Evolutionary conservation across 345 rosid genomes (phyloP).

Genomic region (Erodium maritimum): DNA sequence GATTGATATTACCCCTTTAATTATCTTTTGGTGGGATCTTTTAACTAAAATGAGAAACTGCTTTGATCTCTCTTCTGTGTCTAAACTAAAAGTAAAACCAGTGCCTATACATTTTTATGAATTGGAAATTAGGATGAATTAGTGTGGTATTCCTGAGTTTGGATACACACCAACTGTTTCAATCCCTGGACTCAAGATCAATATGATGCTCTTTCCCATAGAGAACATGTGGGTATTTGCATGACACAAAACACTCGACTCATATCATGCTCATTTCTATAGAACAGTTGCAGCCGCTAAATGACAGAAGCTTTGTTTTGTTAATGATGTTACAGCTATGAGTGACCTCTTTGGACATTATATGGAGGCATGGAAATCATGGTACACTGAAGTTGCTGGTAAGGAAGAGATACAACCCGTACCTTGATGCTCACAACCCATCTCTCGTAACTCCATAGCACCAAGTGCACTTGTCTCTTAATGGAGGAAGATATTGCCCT

Average conservation of each 20-base stretch:
- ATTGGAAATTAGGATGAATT: not conserved
- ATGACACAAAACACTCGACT: too few relatives aligned
- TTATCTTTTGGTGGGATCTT: not conserved
- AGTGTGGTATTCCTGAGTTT: too few relatives aligned
- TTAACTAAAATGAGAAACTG: not conserved
- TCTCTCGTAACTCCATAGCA: conserved; percentile 8
- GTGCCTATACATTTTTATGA: not conserved
- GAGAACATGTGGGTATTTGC: not conserved
- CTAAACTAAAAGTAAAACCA: not conserved
- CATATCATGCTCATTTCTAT: conserved; percentile 1
- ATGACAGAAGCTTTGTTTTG: conserved; percentile 8
- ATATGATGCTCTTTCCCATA: not conserved
- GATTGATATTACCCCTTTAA: too few relatives aligned
- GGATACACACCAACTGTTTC: not conserved
- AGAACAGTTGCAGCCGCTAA: not conserved
- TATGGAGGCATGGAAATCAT: conserved; percentile 44
- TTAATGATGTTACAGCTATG: conserved; percentile 34
- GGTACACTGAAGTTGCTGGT: conserved; percentile 32
- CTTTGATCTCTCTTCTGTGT: not conserved
- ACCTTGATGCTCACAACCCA: conserved; percentile 6
- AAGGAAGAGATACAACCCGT: conserved; percentile 21
- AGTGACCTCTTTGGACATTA: conserved; percentile 45
- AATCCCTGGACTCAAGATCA: too few relatives aligned
- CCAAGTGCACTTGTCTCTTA: not conserved
- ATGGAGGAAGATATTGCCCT: not conserved